Evolutionary conservation across 192 early-diverging fungal genomes (phyloP), one percentile per base, ranked within the genome.

Genomic region (Coemansia sp.): DNA sequence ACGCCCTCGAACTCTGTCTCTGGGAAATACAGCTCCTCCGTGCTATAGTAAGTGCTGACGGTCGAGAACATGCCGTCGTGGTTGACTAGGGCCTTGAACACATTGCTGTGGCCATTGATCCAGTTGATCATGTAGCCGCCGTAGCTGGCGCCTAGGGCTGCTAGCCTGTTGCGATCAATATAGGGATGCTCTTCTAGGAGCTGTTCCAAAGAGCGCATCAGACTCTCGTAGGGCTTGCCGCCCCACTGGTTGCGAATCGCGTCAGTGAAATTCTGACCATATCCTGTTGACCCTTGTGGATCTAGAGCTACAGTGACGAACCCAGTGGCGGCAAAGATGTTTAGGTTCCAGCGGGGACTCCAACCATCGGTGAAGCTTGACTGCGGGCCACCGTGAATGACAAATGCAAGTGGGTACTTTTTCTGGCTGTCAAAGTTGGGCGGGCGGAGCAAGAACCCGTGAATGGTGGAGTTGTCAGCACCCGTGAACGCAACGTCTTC

Each of bases 71-170:
- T 87, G 62, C 93, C 93, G 73, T 93, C 93, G 74, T 95, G 94
- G 74, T 90, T 93, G 20, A 94, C 92, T 52, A 93, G 75, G 40
- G 79, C 81, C 59, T 82, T 85, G 82, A 95, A 95, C n/a, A 86
- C 79, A 33, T 85, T 63, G 13, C 89, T 92, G 72, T 95, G 91
- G 16, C 91, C 90, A 74, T 95, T 95, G 69, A 95, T 88, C 93
- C 93, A 95, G 81, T 95, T 95, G 70, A 93, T 87, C 93, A 92
- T 93, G 71, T 89, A 93, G 12, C 92, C 93, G 69, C 94, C 94
- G 77, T 93, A 94, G 22, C 86, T 88, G 8, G 90, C 93, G 20
- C 93, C 94, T 11, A 94, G 78, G 15, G 85, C 94, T 33, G 85
- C 83, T 18, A 93, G 66, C 18, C 88, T 76, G 7, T 75, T 71